These are phyloP conservation scores for Dictyostelium purpureum DNA, from an alignment of 78 protist genomes.

Conservation along the genomic window DNA sequence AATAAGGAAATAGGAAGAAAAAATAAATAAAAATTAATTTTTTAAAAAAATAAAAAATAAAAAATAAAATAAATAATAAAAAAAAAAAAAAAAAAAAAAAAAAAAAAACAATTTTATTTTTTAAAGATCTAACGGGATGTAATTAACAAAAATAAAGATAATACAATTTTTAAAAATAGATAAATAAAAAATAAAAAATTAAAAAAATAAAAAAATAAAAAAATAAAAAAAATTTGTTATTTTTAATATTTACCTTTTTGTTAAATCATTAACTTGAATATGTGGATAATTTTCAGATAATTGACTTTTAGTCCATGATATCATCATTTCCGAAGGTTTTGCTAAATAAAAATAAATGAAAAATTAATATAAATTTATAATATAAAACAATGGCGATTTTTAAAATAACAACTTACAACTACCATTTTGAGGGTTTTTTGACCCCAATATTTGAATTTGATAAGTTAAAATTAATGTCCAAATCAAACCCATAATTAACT, in stretches of 20 bases:
- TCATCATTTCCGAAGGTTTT: not conserved
- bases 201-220: too few species aligned
- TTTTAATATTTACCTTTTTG: constrained; percentile 6
- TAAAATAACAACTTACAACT: not conserved
- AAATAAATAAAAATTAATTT: not conserved
- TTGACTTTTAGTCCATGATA: constrained; percentile 12
- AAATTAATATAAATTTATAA: not conserved
- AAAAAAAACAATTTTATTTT: not conserved
- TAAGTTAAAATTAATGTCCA: constrained; percentile 80
- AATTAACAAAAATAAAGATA: too few species aligned
- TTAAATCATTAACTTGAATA: not conserved
- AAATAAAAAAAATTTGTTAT: not conserved
- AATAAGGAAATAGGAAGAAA: not conserved
- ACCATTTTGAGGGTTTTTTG: not conserved
- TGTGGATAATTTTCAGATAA: not conserved
- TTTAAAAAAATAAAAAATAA: not conserved
- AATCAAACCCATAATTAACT: constrained; percentile 77
- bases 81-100: not conserved
- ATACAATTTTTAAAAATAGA: too few species aligned
- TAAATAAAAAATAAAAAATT: too few species aligned
- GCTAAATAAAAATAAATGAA: too few species aligned
- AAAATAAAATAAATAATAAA: not conserved
- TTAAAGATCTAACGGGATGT: too few species aligned
- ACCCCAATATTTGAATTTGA: constrained; percentile 46
- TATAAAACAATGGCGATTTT: not conserved